A percentile compares a stretch with the other conserved stretches of the same genome.
Evolutionary conservation across 129 eudicot species (phyloP).

Genomic region (Heracleum sosnowskyi): DNA sequence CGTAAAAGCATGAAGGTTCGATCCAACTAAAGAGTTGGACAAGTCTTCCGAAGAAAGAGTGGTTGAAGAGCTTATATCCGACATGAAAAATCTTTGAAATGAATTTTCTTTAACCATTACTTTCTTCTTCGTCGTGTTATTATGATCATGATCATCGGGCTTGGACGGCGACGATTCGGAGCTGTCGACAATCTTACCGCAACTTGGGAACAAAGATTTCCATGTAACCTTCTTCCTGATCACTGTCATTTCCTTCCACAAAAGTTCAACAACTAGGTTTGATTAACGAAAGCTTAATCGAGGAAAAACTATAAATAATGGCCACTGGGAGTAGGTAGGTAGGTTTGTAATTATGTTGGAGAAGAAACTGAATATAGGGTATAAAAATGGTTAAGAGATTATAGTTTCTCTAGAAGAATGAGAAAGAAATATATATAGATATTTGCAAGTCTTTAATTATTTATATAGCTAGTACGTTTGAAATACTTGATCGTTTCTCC

Average conservation of each 20-base stretch:
- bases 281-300: background rate
- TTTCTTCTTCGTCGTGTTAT: slow-evolving; percentile 10
- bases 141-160: slow-evolving; percentile 14
- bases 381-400: background rate
- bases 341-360: background rate
- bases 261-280: background rate
- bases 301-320: background rate
- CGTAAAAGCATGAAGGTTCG: slow-evolving; percentile 53
- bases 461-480: background rate
- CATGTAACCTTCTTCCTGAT: slow-evolving; percentile 43
- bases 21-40: slow-evolving; percentile 61
- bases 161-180: slow-evolving; percentile 11
- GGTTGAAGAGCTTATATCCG: slow-evolving; percentile 45
- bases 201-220: slow-evolving; percentile 35
- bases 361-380: background rate
- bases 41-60: slow-evolving; percentile 46
- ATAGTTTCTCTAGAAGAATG: background rate
- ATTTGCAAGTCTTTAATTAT: background rate
- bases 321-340: background rate
- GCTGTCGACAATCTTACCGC: slow-evolving; percentile 32
- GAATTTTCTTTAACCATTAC: slow-evolving; percentile 25
- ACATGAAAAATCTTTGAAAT: slow-evolving; percentile 30
- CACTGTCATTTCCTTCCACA: slow-evolving; percentile 26
- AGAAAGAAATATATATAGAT: background rate
- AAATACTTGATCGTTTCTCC: background rate